Conservation (phyloP, 805 yeast species). For the Wickerhamomyces alni region DNA sequence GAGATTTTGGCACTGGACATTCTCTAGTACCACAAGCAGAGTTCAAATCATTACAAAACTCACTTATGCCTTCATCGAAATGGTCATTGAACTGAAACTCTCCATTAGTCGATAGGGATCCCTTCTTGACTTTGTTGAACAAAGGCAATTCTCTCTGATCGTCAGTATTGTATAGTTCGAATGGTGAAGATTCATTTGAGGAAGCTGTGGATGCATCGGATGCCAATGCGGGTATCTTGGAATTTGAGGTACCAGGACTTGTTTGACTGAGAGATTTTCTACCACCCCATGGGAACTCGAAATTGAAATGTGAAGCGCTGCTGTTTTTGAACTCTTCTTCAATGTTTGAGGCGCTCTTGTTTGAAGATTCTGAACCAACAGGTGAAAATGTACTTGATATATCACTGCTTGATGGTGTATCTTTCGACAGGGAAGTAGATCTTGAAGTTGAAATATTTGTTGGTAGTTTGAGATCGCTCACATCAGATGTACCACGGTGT, state of each 20-base stretch:
- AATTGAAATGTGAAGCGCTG: constrained; percentile 31
- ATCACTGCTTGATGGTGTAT: constrained; percentile 9
- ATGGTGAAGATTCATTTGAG: constrained; percentile 21
- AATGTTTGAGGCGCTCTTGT: background rate
- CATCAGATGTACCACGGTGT: constrained; percentile 37
- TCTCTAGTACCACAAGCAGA: constrained; percentile 79
- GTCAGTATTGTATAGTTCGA: constrained; percentile 22
- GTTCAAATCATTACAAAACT: constrained; percentile 70
- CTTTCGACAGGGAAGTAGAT: background rate
- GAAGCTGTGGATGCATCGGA: constrained; percentile 24
- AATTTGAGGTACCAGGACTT: background rate
- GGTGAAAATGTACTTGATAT: constrained; percentile 15
- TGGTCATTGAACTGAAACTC: constrained; percentile 33
- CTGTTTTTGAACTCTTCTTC: background rate
- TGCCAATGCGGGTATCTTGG: constrained; percentile 19
- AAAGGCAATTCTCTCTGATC: constrained; percentile 19
- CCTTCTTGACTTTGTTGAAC: constrained; percentile 10
- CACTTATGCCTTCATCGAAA: constrained; percentile 65
- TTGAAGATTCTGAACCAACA: constrained; percentile 8
- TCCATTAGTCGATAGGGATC: background rate
- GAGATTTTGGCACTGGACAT: constrained; percentile 54
- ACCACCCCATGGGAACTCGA: constrained; percentile 50
- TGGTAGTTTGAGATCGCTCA: constrained; percentile 24
- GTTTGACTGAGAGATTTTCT: constrained; percentile 10
- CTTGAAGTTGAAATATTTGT: background rate